These are phyloP conservation scores for Phytophthora melonis DNA, from an alignment of 352 stramenopile species.

Conservation along the genomic window DNA sequence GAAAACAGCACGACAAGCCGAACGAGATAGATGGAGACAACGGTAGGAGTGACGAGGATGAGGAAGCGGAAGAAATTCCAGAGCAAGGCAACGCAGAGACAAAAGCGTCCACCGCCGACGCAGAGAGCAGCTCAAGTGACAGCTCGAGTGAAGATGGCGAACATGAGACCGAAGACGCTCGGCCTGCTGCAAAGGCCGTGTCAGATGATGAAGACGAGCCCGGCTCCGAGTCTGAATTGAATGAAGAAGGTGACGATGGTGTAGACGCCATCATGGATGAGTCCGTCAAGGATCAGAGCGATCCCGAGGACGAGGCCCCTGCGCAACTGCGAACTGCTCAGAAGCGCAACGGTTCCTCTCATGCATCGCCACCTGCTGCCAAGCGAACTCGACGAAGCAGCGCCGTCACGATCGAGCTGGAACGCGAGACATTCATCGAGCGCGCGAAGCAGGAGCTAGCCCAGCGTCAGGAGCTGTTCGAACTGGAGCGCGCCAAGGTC, in stretches of 20 bases:
- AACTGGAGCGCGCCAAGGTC: constrained; percentile 56
- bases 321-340: not conserved
- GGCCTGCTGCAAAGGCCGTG: constrained; percentile 13
- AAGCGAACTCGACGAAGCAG: constrained; percentile 23
- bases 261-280: constrained; percentile 13
- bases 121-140: constrained; percentile 22
- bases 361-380: not conserved
- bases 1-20: not conserved
- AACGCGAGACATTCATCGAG: constrained; percentile 33
- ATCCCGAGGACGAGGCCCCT: not conserved
- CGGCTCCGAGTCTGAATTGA: constrained; percentile 2
- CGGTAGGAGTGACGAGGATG: not conserved
- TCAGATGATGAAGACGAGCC: constrained; percentile 24
- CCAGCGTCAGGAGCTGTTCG: constrained; percentile 51
- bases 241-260: constrained; percentile 7
- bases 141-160: constrained; percentile 20
- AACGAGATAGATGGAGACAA: constrained; percentile 2
- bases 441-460: constrained; percentile 41
- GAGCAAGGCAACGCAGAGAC: constrained; percentile 1
- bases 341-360: constrained; percentile 19
- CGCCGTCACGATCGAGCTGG: constrained; percentile 17
- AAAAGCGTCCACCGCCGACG: constrained; percentile 10
- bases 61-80: not conserved
- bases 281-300: not conserved
- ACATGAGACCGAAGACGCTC: constrained; percentile 20